phyloP scores from a whole-genome alignment of 2,329 filamentous ascomycete genomes.

The Xylaria sp. region DNA sequence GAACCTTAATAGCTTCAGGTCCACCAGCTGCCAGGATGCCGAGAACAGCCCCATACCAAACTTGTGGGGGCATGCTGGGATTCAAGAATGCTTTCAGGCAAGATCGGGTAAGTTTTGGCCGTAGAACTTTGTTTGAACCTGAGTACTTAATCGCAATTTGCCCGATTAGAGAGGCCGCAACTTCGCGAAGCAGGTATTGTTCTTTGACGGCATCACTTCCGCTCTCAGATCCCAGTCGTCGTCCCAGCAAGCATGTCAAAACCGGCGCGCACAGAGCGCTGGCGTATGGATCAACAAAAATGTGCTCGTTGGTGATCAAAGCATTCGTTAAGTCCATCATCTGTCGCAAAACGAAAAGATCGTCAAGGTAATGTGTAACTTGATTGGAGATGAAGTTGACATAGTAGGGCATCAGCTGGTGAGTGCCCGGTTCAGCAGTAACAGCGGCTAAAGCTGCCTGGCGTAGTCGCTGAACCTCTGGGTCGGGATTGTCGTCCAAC shows the following conservation, averaged over 20 bases:
- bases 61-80: conserved; percentile 80
- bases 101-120: conserved; percentile 88
- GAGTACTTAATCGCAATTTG: conserved; percentile 85
- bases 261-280: conserved; percentile 82
- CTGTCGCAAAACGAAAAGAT: conserved; percentile 86
- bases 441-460: conserved; percentile 87
- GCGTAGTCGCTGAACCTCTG: conserved; percentile 76
- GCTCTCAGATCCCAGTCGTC: conserved; percentile 74
- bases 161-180: conserved; percentile 83
- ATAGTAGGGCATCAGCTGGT: conserved; percentile 96
- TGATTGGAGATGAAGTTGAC: conserved; percentile 96
- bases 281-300: conserved; percentile 74
- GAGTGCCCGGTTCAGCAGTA: conserved; percentile 87
- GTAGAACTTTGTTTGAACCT: conserved; percentile 81
- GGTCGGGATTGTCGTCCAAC: conserved; percentile 86
- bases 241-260: conserved; percentile 88
- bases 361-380: conserved; percentile 91
- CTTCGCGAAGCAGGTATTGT: conserved; percentile 84
- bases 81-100: conserved; percentile 94
- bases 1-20: conserved; percentile 65
- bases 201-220: conserved; percentile 64
- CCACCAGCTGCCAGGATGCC: conserved; percentile 83
- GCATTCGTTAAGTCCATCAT: conserved; percentile 92
- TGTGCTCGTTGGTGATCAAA: conserved; percentile 81
- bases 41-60: conserved; percentile 88